Evolutionary conservation across 108 stramenopile genomes (phyloP).

Genomic region (Nitzschia sp.): DNA sequence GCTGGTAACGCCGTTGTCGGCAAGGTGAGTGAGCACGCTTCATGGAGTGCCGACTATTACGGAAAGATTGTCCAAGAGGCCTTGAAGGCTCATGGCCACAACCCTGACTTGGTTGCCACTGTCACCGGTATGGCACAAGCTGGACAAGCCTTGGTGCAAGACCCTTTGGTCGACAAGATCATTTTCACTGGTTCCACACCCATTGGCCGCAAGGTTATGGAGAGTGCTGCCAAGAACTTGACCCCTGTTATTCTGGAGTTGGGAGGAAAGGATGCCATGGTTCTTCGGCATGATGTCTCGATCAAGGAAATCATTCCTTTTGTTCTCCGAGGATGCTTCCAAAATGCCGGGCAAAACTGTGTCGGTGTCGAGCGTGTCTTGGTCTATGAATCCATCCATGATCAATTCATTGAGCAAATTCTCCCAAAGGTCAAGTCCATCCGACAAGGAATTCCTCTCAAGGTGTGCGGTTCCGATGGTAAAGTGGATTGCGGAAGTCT

Average conservation of each 20-base stretch:
- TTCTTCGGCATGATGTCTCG: constrained; percentile 91
- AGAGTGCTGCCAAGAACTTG: constrained; percentile 75
- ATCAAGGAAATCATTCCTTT: constrained; percentile 76
- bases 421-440: constrained; percentile 56
- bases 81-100: constrained; percentile 84
- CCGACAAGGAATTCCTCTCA: constrained; percentile 82
- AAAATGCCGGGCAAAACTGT: constrained; percentile 98
- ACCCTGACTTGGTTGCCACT: constrained; percentile 89
- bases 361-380: constrained; percentile 96
- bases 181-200: constrained; percentile 96
- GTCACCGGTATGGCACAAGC: constrained; percentile 92
- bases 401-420: constrained; percentile 68
- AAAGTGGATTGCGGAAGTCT: constrained; percentile 93
- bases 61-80: constrained; percentile 73
- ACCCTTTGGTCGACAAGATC: constrained; percentile 92
- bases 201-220: constrained; percentile 94
- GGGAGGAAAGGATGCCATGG: constrained; percentile 99
- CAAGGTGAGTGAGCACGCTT: constrained; percentile 95
- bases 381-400: constrained; percentile 88
- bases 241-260: constrained; percentile 98
- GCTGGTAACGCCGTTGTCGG: constrained; percentile 96
- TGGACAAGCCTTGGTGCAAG: constrained; percentile 89
- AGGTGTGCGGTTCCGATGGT: constrained; percentile 47
- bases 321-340: constrained; percentile 95
- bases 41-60: constrained; percentile 87